Percentiles rank a stretch among this genome's conserved stretches.
Conservation (phyloP, 129 eudicot genomes). For the carrot (Daucus carota) region DNA sequence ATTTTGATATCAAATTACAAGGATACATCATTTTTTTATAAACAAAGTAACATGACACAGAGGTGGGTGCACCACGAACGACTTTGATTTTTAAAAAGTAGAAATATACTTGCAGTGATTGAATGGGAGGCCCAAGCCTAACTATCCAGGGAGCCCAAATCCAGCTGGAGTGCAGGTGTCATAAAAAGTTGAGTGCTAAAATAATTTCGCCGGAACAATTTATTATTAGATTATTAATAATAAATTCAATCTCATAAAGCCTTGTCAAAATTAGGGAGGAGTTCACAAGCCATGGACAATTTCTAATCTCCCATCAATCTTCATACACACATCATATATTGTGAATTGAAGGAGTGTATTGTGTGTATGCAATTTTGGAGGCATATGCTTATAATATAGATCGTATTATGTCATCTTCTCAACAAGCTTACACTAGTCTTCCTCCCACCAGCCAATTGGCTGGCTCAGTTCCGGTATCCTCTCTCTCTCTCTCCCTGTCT, state of each 20-base stretch:
- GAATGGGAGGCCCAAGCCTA: background rate
- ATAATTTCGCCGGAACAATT: background rate
- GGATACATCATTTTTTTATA: too few relatives aligned
- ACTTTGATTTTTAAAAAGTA: too few relatives aligned
- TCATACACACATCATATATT: background rate
- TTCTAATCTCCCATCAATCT: background rate
- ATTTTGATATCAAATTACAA: too few relatives aligned
- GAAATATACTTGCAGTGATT: background rate
- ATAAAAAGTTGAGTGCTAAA: background rate
- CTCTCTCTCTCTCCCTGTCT: background rate
- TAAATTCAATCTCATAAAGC: background rate
- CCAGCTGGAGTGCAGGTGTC: background rate
- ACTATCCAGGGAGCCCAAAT: background rate
- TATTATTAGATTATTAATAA: background rate
- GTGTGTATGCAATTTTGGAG: background rate
- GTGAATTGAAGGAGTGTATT: background rate
- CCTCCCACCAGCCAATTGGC: constrained; percentile 70
- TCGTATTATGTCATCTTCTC: constrained; percentile 27
- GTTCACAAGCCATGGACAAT: too few relatives aligned
- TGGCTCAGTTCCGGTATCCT: constrained; percentile 90
- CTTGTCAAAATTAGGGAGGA: background rate
- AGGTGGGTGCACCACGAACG: too few relatives aligned
- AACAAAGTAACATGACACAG: too few relatives aligned
- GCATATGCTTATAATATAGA: background rate
- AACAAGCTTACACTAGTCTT: constrained; percentile 52